Evolutionary conservation across 306 rosid genomes (phyloP).

Genomic region (Echinosophora koreensis): DNA sequence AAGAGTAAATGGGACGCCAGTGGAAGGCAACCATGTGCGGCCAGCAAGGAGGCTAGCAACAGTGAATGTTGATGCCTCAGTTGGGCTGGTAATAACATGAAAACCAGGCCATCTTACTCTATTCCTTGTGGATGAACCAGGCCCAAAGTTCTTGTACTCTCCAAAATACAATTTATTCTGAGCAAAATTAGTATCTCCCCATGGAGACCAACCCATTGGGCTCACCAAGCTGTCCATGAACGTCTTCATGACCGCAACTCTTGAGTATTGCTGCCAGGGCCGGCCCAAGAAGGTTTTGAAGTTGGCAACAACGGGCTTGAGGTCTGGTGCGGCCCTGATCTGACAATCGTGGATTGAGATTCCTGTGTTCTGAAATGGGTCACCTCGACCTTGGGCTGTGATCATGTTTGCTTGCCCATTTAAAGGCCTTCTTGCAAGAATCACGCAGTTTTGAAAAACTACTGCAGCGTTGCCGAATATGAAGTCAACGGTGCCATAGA

Average conservation of each 20-base stretch:
- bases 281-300: conserved; percentile 76
- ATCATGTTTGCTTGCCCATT: conserved; percentile 84
- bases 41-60: conserved; percentile 80
- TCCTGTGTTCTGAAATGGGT: conserved; percentile 82
- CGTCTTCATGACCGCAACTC: conserved; percentile 66
- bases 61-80: conserved; percentile 62
- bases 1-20: conserved; percentile 77
- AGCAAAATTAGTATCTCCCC: conserved; percentile 61
- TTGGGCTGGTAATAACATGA: conserved; percentile 59
- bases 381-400: conserved; percentile 88
- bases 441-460: conserved; percentile 74
- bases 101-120: conserved; percentile 77
- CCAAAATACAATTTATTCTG: conserved; percentile 63
- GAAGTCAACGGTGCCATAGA: conserved; percentile 86
- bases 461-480: conserved; percentile 91
- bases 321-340: conserved; percentile 65
- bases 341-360: conserved; percentile 75
- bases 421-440: conserved; percentile 68
- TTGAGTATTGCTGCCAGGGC: conserved; percentile 80
- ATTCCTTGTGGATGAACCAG: conserved; percentile 61
- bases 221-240: conserved; percentile 65
- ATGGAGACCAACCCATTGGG: conserved; percentile 84
- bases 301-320: conserved; percentile 49
- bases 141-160: conserved; percentile 74
- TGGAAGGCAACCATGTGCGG: conserved; percentile 73